Conservation (phyloP, 2,329 filamentous ascomycete genomes). For the Diaporthe capsici region DNA sequence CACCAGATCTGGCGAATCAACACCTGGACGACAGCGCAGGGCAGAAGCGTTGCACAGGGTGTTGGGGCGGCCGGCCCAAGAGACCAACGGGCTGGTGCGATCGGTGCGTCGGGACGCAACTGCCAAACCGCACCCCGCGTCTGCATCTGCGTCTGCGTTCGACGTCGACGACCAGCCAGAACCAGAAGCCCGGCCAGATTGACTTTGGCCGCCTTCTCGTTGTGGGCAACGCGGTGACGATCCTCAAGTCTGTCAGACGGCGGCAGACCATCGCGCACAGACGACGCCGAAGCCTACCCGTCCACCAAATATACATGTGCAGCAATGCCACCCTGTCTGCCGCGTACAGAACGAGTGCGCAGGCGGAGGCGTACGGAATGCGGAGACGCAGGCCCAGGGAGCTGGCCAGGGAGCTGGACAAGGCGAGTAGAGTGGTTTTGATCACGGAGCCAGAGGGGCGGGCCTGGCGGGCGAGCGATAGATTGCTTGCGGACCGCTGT, state of each 20-base stretch:
- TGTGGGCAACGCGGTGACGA: slow-evolving; percentile 16
- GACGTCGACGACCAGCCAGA: neutral
- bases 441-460: slow-evolving; percentile 15
- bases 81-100: slow-evolving; percentile 11
- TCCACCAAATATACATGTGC: neutral
- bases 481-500: slow-evolving; percentile 19
- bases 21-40: neutral
- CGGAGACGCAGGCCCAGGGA: neutral
- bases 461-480: slow-evolving; percentile 11
- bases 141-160: neutral
- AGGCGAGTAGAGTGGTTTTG: neutral
- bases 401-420: neutral
- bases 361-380: neutral
- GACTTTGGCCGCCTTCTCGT: slow-evolving; percentile 16
- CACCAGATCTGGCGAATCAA: slow-evolving; percentile 4
- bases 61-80: neutral
- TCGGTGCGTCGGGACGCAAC: neutral
- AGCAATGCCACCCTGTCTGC: neutral
- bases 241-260: neutral
- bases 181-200: neutral
- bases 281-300: neutral
- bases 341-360: neutral
- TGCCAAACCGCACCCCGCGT: slow-evolving; percentile 8
- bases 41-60: slow-evolving; percentile 3
- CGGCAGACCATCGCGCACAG: slow-evolving; percentile 1